These are phyloP conservation scores for Talaromyces sp. DNA, from an alignment of 2,329 filamentous ascomycete genomes.

Conservation along the genomic window DNA sequence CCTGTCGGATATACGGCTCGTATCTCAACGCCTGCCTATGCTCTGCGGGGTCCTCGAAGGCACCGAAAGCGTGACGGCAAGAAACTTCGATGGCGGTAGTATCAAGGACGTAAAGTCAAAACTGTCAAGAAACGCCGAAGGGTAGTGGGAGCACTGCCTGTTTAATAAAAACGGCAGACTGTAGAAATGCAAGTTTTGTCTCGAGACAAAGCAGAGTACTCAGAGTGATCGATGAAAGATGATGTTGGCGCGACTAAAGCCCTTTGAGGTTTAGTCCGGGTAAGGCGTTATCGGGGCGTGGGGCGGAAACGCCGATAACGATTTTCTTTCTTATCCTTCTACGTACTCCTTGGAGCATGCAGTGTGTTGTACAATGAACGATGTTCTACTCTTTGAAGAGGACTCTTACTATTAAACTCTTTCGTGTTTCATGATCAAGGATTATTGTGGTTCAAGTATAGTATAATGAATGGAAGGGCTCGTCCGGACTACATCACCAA, in stretches of 20 bases:
- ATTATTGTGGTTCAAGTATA: background rate
- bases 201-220: background rate
- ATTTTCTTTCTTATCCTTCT: background rate
- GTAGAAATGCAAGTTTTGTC: background rate
- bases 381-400: background rate
- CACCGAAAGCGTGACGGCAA: background rate
- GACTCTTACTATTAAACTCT: background rate
- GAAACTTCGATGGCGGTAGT: background rate
- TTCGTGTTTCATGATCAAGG: background rate
- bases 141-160: background rate
- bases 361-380: background rate
- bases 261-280: conserved; percentile 1
- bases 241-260: conserved; percentile 10
- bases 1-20: background rate
- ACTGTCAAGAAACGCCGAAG: background rate
- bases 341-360: background rate
- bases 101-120: no score
- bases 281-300: conserved; percentile 2
- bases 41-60: conserved; percentile 1
- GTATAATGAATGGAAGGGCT: background rate
- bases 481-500: background rate
- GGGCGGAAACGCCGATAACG: conserved; percentile 1
- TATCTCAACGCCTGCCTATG: background rate
- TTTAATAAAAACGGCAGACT: background rate
- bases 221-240: background rate